phyloP scores from a whole-genome alignment of 1,284 basidiomycete genomes.

The Paramarasmius palmivorus region DNA sequence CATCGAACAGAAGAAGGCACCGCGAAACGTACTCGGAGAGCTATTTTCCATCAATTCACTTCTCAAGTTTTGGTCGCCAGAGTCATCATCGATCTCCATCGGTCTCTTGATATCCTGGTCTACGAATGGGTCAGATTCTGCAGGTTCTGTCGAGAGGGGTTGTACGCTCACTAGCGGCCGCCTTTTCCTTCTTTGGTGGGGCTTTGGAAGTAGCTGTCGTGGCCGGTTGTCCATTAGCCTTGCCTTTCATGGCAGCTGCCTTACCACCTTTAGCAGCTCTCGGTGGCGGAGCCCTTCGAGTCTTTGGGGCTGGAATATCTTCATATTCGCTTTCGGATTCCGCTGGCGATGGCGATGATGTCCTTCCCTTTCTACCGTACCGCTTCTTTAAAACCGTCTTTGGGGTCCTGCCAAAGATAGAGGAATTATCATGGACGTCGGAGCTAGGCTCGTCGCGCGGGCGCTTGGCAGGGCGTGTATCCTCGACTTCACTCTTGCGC shows the following conservation, averaged over 20 bases:
- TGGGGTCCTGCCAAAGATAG: neutral
- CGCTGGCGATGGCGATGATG: neutral
- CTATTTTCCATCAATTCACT: no score
- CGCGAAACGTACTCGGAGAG: no score
- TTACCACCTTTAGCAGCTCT: neutral
- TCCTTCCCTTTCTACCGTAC: neutral
- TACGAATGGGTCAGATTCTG: no score
- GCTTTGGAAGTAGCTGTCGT: constrained; percentile 6
- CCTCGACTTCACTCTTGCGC: neutral
- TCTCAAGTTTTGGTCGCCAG: no score
- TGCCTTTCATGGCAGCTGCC: constrained; percentile 15
- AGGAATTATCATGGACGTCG: neutral
- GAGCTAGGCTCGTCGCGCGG: neutral
- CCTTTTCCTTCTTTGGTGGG: constrained; percentile 13
- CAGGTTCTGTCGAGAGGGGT: no score
- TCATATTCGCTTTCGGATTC: constrained; percentile 7
- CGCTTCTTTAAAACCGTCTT: neutral
- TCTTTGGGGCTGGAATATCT: neutral
- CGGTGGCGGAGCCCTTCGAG: neutral
- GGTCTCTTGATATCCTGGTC: no score
- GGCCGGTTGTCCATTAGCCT: constrained; percentile 10
- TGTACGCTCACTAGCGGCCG: no score
- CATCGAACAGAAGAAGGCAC: no score
- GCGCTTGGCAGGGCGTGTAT: neutral
- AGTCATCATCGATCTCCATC: no score